These are phyloP conservation scores for Neltuma alba DNA, from an alignment of 306 rosid genomes.

Conservation along the genomic window DNA sequence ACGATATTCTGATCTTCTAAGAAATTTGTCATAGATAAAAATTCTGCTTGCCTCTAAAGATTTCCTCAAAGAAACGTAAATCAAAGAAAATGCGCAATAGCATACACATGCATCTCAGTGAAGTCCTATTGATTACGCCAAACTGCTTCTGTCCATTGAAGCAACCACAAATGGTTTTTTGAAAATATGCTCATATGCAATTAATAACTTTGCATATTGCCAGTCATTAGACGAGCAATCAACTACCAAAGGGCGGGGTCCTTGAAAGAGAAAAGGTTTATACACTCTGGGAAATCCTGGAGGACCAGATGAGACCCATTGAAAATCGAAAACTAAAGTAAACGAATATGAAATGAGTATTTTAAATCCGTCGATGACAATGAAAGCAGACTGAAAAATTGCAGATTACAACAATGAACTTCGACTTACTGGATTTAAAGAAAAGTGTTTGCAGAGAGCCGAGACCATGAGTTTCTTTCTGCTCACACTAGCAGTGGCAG, in stretches of 20 bases:
- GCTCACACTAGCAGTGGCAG: slow-evolving; percentile 39
- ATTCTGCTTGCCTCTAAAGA: not conserved
- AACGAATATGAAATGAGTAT: not conserved
- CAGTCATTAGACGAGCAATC: not conserved
- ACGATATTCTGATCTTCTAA: not conserved
- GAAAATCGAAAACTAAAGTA: not conserved
- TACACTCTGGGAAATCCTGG: not conserved
- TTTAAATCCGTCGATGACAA: not conserved
- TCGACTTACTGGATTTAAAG: slow-evolving; percentile 69
- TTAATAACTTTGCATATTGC: not conserved
- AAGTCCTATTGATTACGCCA: not conserved
- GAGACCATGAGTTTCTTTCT: slow-evolving; percentile 54
- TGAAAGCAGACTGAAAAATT: not conserved
- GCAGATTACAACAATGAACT: not conserved
- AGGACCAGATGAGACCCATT: not conserved
- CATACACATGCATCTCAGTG: not conserved
- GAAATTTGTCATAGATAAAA: not conserved
- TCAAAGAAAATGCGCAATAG: slow-evolving; percentile 1
- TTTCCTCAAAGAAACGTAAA: not conserved
- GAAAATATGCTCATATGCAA: not conserved
- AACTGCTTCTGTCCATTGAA: not conserved
- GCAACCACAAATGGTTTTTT: not conserved
- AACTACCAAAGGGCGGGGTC: not conserved
- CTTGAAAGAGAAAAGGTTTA: not conserved
- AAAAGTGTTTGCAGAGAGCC: slow-evolving; percentile 61